phyloP scores from a whole-genome alignment of 305 asterid species.

The Petunia hybrid region DNA sequence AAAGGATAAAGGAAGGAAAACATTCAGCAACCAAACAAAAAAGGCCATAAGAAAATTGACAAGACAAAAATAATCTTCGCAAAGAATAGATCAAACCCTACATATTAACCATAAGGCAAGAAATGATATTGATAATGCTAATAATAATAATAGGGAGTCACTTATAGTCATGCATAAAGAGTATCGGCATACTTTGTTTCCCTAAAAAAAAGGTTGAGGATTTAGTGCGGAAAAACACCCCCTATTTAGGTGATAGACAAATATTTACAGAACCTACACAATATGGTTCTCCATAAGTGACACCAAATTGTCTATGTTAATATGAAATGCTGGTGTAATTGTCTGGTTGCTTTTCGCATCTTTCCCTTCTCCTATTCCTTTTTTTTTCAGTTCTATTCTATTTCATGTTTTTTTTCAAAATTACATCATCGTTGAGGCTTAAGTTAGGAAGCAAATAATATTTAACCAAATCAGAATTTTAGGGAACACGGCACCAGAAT shows the following conservation, averaged over 20 bases:
- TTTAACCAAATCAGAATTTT: background rate
- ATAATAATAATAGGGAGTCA: background rate
- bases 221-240: background rate
- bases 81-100: background rate
- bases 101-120: background rate
- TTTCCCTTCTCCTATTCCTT: background rate
- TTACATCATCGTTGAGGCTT: background rate
- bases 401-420: background rate
- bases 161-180: background rate
- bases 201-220: background rate
- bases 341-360: slow-evolving; percentile 15
- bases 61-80: background rate
- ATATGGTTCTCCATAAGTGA: background rate
- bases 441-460: background rate
- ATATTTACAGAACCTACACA: slow-evolving; percentile 9
- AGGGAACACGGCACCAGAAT: background rate
- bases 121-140: background rate
- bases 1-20: slow-evolving; percentile 6
- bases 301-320: background rate
- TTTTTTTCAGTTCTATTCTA: background rate
- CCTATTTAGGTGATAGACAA: background rate
- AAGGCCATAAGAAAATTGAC: background rate
- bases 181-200: background rate
- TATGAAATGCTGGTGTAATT: slow-evolving; percentile 5
- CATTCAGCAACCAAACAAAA: slow-evolving; percentile 1